Percentiles rank a stretch among this genome's conserved stretches.
Conservation (phyloP, 1,139 yeast genomes). For the Candida sp. region DNA sequence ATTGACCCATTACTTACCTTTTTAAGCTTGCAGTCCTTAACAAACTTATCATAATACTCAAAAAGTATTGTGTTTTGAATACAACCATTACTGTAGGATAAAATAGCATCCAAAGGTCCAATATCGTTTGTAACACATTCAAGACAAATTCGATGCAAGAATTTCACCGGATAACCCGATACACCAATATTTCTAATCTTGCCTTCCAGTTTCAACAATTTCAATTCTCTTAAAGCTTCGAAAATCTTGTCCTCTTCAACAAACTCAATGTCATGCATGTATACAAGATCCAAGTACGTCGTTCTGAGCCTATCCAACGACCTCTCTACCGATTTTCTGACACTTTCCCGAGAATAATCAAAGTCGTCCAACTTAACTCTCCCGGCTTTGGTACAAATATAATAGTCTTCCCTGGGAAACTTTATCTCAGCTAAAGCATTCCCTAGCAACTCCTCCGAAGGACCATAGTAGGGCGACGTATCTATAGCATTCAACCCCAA, state of each 20-base stretch:
- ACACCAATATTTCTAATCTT: constrained; percentile 65
- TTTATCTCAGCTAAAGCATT: constrained; percentile 47
- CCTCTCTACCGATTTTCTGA: constrained; percentile 60
- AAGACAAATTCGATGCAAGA: constrained; percentile 49
- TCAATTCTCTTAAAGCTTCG: constrained; percentile 63
- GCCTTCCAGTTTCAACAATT: constrained; percentile 61
- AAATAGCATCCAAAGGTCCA: constrained; percentile 64
- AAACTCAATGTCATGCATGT: constrained; percentile 89
- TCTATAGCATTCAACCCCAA: constrained; percentile 78
- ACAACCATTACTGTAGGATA: constrained; percentile 82
- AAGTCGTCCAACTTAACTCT: constrained; percentile 65
- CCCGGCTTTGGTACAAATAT: constrained; percentile 86
- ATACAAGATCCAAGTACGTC: constrained; percentile 70
- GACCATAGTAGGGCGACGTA: constrained; percentile 93
- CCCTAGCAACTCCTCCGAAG: constrained; percentile 77
- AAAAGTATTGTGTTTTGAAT: constrained; percentile 68
- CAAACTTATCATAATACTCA: constrained; percentile 47
- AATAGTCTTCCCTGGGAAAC: constrained; percentile 59
- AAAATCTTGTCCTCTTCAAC: constrained; percentile 51
- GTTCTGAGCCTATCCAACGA: constrained; percentile 67
- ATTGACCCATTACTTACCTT: constrained; percentile 78
- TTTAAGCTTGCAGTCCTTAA: constrained; percentile 51
- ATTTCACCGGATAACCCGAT: constrained; percentile 84
- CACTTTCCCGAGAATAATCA: constrained; percentile 64
- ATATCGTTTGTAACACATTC: constrained; percentile 28